Base-by-base conservation (phyloP, 345 rosid species). In the Ceriops tagal region DNA sequence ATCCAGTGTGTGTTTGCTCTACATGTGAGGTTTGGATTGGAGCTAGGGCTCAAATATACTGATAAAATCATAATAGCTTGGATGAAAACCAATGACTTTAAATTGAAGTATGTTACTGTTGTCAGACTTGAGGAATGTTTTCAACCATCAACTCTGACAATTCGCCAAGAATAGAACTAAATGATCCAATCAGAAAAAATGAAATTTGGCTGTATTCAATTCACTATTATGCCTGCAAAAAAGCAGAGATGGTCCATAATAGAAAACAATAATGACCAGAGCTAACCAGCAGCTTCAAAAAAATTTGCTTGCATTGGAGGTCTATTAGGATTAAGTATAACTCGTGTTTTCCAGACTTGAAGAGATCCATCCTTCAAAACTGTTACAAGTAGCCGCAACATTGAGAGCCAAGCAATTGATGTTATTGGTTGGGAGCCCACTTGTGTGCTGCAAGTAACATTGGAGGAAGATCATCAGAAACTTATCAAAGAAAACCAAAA, bases 321-420 rank as follows among this genome's bases (percentile, higher is more conserved):
- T 68, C 90, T 87, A 76, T 88, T 92, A 35, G 97, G 96, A 83
- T 95, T 88, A 49, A 87, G 78, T 9, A 81, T 78, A 66, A 86
- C 83, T 51, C 96, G 81, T 56, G 96, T 92, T 80, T 88, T 95
- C 98, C 99, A 95, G 35, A 88, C 96, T 78, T 95, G 97, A 80
- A 95, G 84, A 71, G 85, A 77, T 65, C 97, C 99, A 83, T 95
- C 99, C 84, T 83, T 92, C 65, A 91, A 87, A 60, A 95, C 86
- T 69, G 96, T 88, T 68, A 92, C 86, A 77, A 92, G 96, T 61
- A 90, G 78, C 73, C 88, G 90, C 81, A 85, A 80, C 85, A 86
- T 75, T 20, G 99, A 78, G 58, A 92, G 87, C 99, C 99, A 95
- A 64, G 97, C 80, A 78, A 92, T 73, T 71, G 99, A 90, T 64